These are phyloP conservation scores for Jatropha multifida DNA, from an alignment of 441 rosid genomes.

Conservation along the genomic window DNA sequence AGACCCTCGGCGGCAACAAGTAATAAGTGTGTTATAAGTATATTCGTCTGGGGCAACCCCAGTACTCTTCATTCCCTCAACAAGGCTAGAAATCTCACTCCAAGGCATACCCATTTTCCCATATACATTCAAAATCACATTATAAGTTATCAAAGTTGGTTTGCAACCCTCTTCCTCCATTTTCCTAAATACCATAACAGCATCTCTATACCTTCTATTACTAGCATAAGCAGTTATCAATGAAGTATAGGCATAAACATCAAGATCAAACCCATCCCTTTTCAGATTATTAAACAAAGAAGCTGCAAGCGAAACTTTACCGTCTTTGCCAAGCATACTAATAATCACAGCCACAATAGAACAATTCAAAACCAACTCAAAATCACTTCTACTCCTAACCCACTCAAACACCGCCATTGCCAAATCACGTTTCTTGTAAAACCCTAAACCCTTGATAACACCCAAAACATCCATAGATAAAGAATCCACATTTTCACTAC, in stretches of 20 bases:
- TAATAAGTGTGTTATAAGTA: conserved; percentile 83
- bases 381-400: conserved; percentile 53
- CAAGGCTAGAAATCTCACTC: conserved; percentile 62
- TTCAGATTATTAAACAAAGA: conserved; percentile 52
- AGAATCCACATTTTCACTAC: conserved; percentile 21
- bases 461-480: conserved; percentile 55
- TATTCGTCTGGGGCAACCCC: conserved; percentile 68
- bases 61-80: conserved; percentile 59
- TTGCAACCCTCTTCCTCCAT: conserved; percentile 82
- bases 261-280: conserved; percentile 55
- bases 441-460: conserved; percentile 75
- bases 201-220: conserved; percentile 82
- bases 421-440: conserved; percentile 57
- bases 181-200: conserved; percentile 60
- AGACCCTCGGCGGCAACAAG: conserved; percentile 78
- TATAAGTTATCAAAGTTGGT: conserved; percentile 85
- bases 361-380: conserved; percentile 40
- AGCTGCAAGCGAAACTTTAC: conserved; percentile 58
- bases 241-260: conserved; percentile 80
- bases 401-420: conserved; percentile 73
- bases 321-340: conserved; percentile 63
- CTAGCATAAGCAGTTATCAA: conserved; percentile 65
- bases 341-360: conserved; percentile 65
- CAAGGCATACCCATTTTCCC: conserved; percentile 99
- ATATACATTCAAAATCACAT: conserved; percentile 74